Conservation (phyloP, 1,284 basidiomycete species). For the Prillingera fragicola region DNA sequence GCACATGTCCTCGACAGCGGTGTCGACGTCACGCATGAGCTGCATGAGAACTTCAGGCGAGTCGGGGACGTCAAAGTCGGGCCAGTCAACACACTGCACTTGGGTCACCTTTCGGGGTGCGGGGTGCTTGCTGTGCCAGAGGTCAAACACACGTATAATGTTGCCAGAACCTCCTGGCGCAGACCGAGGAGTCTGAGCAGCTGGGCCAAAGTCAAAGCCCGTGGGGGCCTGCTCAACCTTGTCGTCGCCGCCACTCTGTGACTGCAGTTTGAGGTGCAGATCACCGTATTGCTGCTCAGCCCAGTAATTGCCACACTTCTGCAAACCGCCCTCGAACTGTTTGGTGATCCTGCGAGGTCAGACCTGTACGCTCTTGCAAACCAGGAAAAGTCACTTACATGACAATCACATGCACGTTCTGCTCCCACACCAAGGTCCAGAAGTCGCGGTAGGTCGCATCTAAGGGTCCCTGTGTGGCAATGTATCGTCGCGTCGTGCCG, state of each 20-base stretch:
- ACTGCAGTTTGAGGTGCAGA: constrained; percentile 60
- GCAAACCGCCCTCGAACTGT: constrained; percentile 77
- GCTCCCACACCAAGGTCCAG: constrained; percentile 67
- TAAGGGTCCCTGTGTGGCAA: constrained; percentile 93
- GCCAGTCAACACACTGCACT: constrained; percentile 86
- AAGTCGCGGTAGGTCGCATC: constrained; percentile 87
- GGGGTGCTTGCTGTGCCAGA: constrained; percentile 60
- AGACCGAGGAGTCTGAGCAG: constrained; percentile 16
- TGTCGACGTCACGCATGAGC: constrained; percentile 60
- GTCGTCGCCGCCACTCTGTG: constrained; percentile 55
- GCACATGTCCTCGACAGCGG: constrained; percentile 56
- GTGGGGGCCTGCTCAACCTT: constrained; percentile 20
- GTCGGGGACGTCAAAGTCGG: constrained; percentile 87
- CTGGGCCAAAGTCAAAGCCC: constrained; percentile 47
- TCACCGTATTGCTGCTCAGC: constrained; percentile 64
- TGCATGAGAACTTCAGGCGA: constrained; percentile 66
- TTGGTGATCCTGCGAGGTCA: constrained; percentile 84
- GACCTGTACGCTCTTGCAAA: constrained; percentile 55
- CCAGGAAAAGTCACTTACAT: constrained; percentile 57
- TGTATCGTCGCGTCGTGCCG: constrained; percentile 73
- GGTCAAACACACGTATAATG: constrained; percentile 65
- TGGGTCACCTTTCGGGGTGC: constrained; percentile 59
- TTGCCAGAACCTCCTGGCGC: constrained; percentile 17
- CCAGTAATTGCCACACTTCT: constrained; percentile 95
- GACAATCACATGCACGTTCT: constrained; percentile 54